Conservation (phyloP, 179 eudicot genomes). For the Patellifolia procumbens region DNA sequence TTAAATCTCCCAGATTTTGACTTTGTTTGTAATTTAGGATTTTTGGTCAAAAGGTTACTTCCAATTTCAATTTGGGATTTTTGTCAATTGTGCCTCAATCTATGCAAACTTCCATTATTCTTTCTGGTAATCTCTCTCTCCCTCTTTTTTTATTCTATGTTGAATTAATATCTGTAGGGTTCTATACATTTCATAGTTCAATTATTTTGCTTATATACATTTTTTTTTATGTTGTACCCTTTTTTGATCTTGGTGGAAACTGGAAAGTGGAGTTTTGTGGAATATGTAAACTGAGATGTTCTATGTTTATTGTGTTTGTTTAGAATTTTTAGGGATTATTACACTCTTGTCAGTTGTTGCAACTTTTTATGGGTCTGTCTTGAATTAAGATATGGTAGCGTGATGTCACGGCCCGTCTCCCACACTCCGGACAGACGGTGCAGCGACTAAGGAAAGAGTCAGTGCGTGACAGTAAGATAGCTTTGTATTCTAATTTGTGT, state of each 20-base stretch:
- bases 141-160: not conserved
- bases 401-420: not conserved
- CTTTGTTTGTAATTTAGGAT: constrained; percentile 17
- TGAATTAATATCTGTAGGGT: not conserved
- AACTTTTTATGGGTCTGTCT: constrained; percentile 12
- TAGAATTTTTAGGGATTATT: not conserved
- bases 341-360: not conserved
- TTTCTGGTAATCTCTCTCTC: constrained; percentile 23
- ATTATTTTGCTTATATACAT: not conserved
- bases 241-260: constrained; percentile 13
- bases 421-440: too few relatives aligned
- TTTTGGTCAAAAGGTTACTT: constrained; percentile 8
- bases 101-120: constrained; percentile 23
- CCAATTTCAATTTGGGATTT: constrained; percentile 10
- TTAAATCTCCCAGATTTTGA: constrained; percentile 18
- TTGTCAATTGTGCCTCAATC: constrained; percentile 12
- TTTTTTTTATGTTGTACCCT: not conserved
- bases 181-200: not conserved
- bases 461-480: too few relatives aligned
- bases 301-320: not conserved
- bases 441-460: too few relatives aligned
- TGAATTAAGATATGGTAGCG: not conserved
- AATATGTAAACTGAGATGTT: not conserved
- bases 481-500: too few relatives aligned
- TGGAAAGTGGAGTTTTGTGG: constrained; percentile 6